Base-by-base conservation (phyloP, 768 basidiomycete species). In the Hericium alpestre region DNA sequence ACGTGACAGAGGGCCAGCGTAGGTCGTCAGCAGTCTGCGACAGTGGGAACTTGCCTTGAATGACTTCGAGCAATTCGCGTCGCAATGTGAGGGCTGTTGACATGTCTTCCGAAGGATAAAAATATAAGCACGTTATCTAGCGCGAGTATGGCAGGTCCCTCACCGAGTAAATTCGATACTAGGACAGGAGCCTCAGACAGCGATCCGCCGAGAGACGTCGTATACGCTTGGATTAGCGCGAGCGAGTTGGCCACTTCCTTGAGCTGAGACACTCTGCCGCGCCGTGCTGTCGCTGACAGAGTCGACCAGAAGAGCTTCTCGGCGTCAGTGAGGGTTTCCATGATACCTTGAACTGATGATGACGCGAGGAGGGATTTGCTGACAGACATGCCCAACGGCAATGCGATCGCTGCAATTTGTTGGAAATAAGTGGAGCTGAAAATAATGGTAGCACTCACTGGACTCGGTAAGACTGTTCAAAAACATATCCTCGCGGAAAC, bases 401-500 rank as follows among this genome's bases (percentile, higher is more conserved):
- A 76, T 3, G 90, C 82, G 59, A 95, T 86, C 22, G 89, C 88
- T 96, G 25, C 38, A 8, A 11, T 15, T 4, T 16, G 6, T 54
- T 49, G 27, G 57, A 46, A 43, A 50, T 51, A 20, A 38, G n/a
- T 39, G 48, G 23, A 10, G 11, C 11, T 16, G 46, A n/a, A 25
- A 10, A 38, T 39, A 10, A 56, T 49, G 13, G 57, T 38, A 25
- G 46, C 15, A 72, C 90, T 38, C 64, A 95, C 93, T 85, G 1
- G 95, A 95, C 67, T 98, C 95, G 0, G 86, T 80, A 22, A 97
- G 72, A 16, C 93, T 93, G 65, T 86, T 93, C 57, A 96, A 74
- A 67, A 93, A 89, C 74, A 96, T 88, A 66, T 97, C 93, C 0
- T 82, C 77, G 37, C 81, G 81, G 74, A 95, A 91, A 7, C 82